Base-by-base conservation (phyloP, 2,329 filamentous ascomycete genomes). In the Trichoderma sp. region DNA sequence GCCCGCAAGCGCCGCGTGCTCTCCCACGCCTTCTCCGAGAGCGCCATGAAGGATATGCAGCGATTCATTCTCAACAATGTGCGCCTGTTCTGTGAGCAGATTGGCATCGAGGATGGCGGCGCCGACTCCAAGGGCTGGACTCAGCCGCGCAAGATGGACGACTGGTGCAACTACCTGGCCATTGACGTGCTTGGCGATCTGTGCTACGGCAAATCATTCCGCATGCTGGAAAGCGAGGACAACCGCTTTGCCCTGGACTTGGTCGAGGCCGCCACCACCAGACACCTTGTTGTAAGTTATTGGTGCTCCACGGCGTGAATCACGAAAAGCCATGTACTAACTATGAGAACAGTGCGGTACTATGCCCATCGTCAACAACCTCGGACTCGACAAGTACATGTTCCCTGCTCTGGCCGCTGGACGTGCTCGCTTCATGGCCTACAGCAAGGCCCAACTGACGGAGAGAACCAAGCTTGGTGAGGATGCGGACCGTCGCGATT, bases 1-100 rank as follows among this genome's bases (percentile, higher is more conserved):
- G 89, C 89, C 34, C 87, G 90, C 65, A 92, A 93, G 83, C 83
- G 90, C 49, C 84, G 90, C 30, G 89, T 92, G 32, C 81, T 93
- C 43, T 89, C 88, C n/a, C 89, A 91, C 73, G 90, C 89, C 37
- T 93, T 93, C 77, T 88, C 87, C 0, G 89, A 91, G 68, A 80
- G 82, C 51, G 89, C 89, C 65, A 83, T 91, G 74, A 89, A 87
- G 79, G 85, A 87, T 74, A 90, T 91, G 84, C 89, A 92, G 79
- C 83, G 85, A 69, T 89, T 90, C 71, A 88, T 92, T 71, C 79
- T 91, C 11, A 81, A 83, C 72, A 90, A 91, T 74, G 83, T 91
- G 58, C 83, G 89, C n/a, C 86, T 86, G 24, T 90, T 92, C 71
- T 91, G 89, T 74, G 82, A 86, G 26, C 83, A 85, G 74, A 79